phyloP scores from a whole-genome alignment of 2,329 filamentous ascomycete genomes.

The Microcyclosporella mali region DNA sequence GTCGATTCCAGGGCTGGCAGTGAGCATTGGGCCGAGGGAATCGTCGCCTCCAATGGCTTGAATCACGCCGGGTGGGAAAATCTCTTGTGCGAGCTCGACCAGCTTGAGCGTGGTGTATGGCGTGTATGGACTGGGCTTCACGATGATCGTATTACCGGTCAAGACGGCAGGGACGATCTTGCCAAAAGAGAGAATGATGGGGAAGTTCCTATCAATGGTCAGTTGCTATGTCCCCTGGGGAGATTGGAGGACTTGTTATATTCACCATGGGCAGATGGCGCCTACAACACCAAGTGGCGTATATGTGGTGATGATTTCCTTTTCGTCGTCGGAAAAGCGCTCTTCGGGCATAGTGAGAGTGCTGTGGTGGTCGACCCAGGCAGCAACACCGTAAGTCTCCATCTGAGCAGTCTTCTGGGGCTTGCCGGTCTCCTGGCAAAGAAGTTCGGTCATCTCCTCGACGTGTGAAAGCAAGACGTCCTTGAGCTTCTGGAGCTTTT shows the following conservation, averaged over 20 bases:
- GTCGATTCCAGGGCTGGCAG: slow-evolving; percentile 52
- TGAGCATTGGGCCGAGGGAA: slow-evolving; percentile 54
- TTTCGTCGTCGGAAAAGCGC: slow-evolving; percentile 41
- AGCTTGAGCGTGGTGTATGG: slow-evolving; percentile 55
- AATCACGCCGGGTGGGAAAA: slow-evolving; percentile 59
- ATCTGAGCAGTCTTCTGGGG: slow-evolving; percentile 37
- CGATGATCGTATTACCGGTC: slow-evolving; percentile 39
- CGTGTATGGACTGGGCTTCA: slow-evolving; percentile 46
- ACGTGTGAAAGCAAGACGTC: slow-evolving; percentile 29
- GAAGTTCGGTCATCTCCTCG: slow-evolving; percentile 32
- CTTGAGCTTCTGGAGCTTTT: slow-evolving; percentile 29
- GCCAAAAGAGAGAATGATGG: slow-evolving; percentile 46
- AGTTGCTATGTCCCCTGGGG: background rate
- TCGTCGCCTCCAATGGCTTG: slow-evolving; percentile 57
- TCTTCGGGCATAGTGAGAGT: slow-evolving; percentile 35
- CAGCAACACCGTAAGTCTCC: slow-evolving; percentile 34
- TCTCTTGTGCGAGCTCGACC: slow-evolving; percentile 51
- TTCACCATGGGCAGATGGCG: slow-evolving; percentile 39
- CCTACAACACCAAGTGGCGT: slow-evolving; percentile 44
- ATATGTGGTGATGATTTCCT: slow-evolving; percentile 42
- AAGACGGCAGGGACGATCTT: slow-evolving; percentile 55
- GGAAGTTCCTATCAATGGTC: slow-evolving; percentile 38
- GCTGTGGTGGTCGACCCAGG: slow-evolving; percentile 36
- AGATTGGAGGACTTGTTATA: background rate
- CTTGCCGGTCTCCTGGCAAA: slow-evolving; percentile 36